Percentiles rank a stretch among this genome's conserved stretches.
Conservation (phyloP, 116 monocot species). For the Phalaenopsis hybrid region DNA sequence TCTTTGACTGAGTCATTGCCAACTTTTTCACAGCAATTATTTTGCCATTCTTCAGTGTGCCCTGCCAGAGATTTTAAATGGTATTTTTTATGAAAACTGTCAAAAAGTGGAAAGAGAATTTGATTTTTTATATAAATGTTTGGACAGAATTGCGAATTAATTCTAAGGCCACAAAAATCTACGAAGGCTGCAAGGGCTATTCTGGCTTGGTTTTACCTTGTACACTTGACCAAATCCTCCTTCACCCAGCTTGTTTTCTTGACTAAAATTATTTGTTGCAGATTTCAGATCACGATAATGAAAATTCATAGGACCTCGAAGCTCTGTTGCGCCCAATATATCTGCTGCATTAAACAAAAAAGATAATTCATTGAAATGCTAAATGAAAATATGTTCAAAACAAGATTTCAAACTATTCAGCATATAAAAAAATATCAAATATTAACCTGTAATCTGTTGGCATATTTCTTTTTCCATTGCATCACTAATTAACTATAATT, state of each 20-base stretch:
- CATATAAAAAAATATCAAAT: neutral
- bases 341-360: slow-evolving; percentile 26
- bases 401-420: neutral
- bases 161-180: neutral
- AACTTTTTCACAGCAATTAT: slow-evolving; percentile 50
- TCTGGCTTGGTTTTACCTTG: slow-evolving; percentile 22
- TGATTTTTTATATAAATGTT: neutral
- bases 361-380: neutral
- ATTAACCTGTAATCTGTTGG: neutral
- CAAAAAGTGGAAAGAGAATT: neutral
- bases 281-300: slow-evolving; percentile 43
- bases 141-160: neutral
- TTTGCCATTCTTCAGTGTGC: slow-evolving; percentile 41
- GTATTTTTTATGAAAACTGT: neutral
- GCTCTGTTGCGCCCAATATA: slow-evolving; percentile 47
- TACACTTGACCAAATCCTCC: slow-evolving; percentile 67
- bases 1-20: slow-evolving; percentile 23
- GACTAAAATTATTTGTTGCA: slow-evolving; percentile 46
- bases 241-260: slow-evolving; percentile 49
- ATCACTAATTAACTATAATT: neutral
- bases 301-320: slow-evolving; percentile 45
- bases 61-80: slow-evolving; percentile 19
- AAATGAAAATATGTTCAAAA: neutral
- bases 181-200: neutral
- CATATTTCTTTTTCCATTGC: neutral